phyloP scores from a whole-genome alignment of 768 basidiomycete species.

The Butyriboletus loyo region DNA sequence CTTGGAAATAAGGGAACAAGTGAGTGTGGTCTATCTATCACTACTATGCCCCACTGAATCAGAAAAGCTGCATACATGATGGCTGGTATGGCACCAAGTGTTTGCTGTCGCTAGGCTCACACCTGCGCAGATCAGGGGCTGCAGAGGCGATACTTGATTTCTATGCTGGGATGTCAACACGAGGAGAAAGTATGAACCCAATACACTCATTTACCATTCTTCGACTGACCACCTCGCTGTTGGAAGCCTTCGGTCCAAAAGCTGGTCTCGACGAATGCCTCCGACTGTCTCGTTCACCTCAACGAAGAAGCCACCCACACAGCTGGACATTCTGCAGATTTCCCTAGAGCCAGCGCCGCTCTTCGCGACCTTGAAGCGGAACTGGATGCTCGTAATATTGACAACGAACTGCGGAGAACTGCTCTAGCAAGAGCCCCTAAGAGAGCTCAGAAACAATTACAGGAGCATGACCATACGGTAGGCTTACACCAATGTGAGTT shows the following conservation, averaged over 20 bases:
- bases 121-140: constrained; percentile 48
- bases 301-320: constrained; percentile 66
- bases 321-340: constrained; percentile 52
- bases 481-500: constrained; percentile 7
- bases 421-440: constrained; percentile 41
- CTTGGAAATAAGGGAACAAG: constrained; percentile 71
- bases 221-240: constrained; percentile 49
- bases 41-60: constrained; percentile 5
- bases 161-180: constrained; percentile 72
- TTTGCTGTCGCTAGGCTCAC: constrained; percentile 7
- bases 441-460: constrained; percentile 45
- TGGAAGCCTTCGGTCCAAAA: constrained; percentile 18
- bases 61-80: constrained; percentile 63
- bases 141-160: constrained; percentile 55
- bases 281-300: constrained; percentile 58
- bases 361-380: constrained; percentile 49
- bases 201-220: constrained; percentile 7
- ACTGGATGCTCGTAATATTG: constrained; percentile 42
- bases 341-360: constrained; percentile 46
- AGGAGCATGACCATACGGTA: constrained; percentile 51
- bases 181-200: constrained; percentile 68
- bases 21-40: constrained; percentile 29
- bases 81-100: constrained; percentile 44
- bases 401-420: constrained; percentile 41
- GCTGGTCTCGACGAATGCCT: constrained; percentile 42